Base-by-base conservation (phyloP, 2,329 filamentous ascomycete species). In the Zarea fungicola region DNA sequence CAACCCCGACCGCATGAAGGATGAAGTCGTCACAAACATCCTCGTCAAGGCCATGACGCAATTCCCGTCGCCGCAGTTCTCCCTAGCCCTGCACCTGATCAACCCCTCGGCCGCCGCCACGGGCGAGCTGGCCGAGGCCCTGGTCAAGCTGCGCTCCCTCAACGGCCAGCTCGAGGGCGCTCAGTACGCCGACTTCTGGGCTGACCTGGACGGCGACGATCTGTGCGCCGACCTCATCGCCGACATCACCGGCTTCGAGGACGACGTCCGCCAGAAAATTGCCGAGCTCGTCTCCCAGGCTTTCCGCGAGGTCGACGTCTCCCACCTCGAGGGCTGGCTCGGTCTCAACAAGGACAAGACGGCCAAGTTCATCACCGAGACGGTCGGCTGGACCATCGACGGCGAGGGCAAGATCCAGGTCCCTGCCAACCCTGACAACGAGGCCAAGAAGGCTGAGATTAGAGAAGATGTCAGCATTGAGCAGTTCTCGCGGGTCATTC, bases 1-100 rank as follows among this genome's bases (percentile, higher is more conserved):
- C 76, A 99, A 99, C 82, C 93, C 93, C 45, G 91, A 97, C 77
- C 89, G 96, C 61, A 84, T 91, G 66, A 92, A 93, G 76, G 88
- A 96, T 65, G 93, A 99, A 72, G 89, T 92, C 65, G 90, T 93
- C 71, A 97, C 93, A 78, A 97, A 97, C 80, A 87, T 97, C 74
- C 89, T 99, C 68, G 91, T 95, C 77, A 99, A 97, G 79, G 81
- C 91, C 58, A 84, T 99, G 67, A 96, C 92, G 60, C 88, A 96
- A 74, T 99, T 99, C 78, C 93, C 93, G 56, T 91, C 88, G 18
- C 84, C 93, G 37, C 91, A 97, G 71, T 99, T 97, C 83, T 85
- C 84, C 61, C 89, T 97, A 62, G 87, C 87, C 62, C 85, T 99
- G 54, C 89, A 95, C 65, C 89, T 99, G 57, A 90, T 99, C 64